Conservation (phyloP, 2,329 filamentous ascomycete species). For the Alternaria triticimaculans region DNA sequence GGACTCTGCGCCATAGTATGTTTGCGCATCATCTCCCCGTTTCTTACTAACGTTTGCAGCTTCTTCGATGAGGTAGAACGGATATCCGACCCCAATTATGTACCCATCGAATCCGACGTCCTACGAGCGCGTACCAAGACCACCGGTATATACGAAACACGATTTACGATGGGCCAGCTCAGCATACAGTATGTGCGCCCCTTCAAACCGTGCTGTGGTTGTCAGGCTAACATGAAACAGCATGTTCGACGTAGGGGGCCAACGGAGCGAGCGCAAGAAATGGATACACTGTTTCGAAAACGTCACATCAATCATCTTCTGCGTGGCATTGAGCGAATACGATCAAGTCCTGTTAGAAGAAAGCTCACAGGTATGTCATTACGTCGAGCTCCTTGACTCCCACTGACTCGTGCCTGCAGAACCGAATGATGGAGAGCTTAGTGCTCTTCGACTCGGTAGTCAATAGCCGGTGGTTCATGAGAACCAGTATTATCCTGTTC, state of each 20-base stretch:
- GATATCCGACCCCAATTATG: slow-evolving; percentile 84
- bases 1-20: slow-evolving; percentile 98
- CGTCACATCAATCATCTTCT: slow-evolving; percentile 99
- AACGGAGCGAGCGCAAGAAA: slow-evolving; percentile 97
- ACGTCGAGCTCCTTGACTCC: slow-evolving; percentile 8
- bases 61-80: slow-evolving; percentile 94
- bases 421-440: slow-evolving; percentile 99
- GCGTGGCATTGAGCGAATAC: slow-evolving; percentile 96
- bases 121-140: slow-evolving; percentile 96
- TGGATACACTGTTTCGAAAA: slow-evolving; percentile 99
- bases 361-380: slow-evolving; percentile 81
- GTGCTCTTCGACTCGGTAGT: slow-evolving; percentile 97
- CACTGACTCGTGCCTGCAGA: slow-evolving; percentile 62
- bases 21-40: slow-evolving; percentile 1
- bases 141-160: slow-evolving; percentile 97
- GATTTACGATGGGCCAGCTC: slow-evolving; percentile 97
- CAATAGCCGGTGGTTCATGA: slow-evolving; percentile 98
- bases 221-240: slow-evolving; percentile 59
- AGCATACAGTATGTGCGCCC: slow-evolving; percentile 85
- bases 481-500: slow-evolving; percentile 97
- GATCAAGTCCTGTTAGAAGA: slow-evolving; percentile 97
- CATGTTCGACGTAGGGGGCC: slow-evolving; percentile 99
- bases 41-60: slow-evolving; percentile 58
- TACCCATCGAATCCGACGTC: slow-evolving; percentile 93
- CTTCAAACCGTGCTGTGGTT: slow-evolving; percentile 10